Evolutionary conservation across 2,329 filamentous ascomycete genomes (phyloP).

Genomic region (Cadophora luteo-olivacea): DNA sequence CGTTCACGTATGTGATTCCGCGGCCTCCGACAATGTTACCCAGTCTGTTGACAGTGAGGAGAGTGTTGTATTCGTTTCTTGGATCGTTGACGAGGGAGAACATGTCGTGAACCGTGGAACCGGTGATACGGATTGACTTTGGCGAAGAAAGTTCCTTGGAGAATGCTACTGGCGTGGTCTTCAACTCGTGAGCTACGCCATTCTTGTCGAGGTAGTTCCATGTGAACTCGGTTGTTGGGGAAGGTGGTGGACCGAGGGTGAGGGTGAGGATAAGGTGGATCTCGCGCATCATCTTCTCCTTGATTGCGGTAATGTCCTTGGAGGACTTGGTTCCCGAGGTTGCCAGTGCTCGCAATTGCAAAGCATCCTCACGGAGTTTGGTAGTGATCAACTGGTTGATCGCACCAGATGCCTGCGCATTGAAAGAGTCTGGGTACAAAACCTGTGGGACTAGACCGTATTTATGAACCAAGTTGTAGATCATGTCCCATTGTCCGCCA

Average conservation of each 20-base stretch:
- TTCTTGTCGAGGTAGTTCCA: conserved; percentile 81
- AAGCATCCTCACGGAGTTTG: conserved; percentile 84
- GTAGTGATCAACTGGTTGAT: conserved; percentile 80
- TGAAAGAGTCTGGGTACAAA: conserved; percentile 83
- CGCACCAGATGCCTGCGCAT: conserved; percentile 71
- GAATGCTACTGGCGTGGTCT: conserved; percentile 73
- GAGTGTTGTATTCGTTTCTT: conserved; percentile 73
- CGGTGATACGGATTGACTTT: conserved; percentile 62
- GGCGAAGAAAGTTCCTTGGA: conserved; percentile 69
- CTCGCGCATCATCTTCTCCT: conserved; percentile 79
- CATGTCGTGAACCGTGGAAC: conserved; percentile 68
- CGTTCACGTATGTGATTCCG: conserved; percentile 82
- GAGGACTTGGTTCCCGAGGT: conserved; percentile 34
- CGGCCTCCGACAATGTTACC: conserved; percentile 83
- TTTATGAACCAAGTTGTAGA: conserved; percentile 82
- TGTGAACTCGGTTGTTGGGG: conserved; percentile 70
- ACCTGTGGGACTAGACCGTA: conserved; percentile 87
- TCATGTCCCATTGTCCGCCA: conserved; percentile 93
- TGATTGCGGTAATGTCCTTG: conserved; percentile 54
- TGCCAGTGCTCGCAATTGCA: conserved; percentile 70
- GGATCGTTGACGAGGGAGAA: conserved; percentile 89
- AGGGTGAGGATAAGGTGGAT: conserved; percentile 83
- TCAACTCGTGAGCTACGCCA: conserved; percentile 67
- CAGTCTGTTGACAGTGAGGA: conserved; percentile 78
- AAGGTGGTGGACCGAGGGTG: conserved; percentile 80